Evolutionary conservation across 2,329 filamentous ascomycete genomes (phyloP), one percentile per base, ranked within the genome.

Genomic region (Fusarium falciforme): DNA sequence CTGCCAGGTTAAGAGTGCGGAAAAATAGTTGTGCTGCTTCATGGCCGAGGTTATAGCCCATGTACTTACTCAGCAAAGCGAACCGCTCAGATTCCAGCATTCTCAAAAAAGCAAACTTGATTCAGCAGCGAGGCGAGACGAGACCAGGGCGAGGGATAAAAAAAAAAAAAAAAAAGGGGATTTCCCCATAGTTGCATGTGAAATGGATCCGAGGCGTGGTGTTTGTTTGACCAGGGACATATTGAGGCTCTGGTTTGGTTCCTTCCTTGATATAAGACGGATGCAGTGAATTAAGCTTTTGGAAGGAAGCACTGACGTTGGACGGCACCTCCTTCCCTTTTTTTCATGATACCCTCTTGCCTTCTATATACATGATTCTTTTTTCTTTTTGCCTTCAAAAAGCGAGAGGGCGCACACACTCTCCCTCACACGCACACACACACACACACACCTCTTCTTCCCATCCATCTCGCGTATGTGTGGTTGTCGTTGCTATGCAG

Each of bases 51-150:
- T 74, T 75, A 60, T 66, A 47, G 61, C 60, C 60, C 29, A 38
- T 60, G 38, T 72, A 62, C 61, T 74, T 68, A 74, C 65, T 75
- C 72, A 75, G 72, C 72, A 75, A 55, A 35, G 33, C 33, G 59
- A 67, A 52, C 72, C 61, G 72, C 71, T 72, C 36, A 66, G 59
- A 72, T 69, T 66, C 40, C 58, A 69, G 68, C n/a, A 64, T 64
- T 58, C 27, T 64, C 40, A 59, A 65, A 59, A 74, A 74, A 74
- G 72, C 68, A 72, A 70, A 60, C 54, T 59, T 65, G 49, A 67
- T 38, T 66, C 68, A 58, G 68, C 42, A 17, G 42, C 42, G 42
- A 47, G 42, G 22, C 42, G 22, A 47, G 42, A 7, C 42, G 20
- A 47, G 42, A 25, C 42, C n/a, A 42, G 40, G 40, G 40, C 40